Evolutionary conservation across 805 yeast species (phyloP).

Genomic region (Torulaspora quercuum): DNA sequence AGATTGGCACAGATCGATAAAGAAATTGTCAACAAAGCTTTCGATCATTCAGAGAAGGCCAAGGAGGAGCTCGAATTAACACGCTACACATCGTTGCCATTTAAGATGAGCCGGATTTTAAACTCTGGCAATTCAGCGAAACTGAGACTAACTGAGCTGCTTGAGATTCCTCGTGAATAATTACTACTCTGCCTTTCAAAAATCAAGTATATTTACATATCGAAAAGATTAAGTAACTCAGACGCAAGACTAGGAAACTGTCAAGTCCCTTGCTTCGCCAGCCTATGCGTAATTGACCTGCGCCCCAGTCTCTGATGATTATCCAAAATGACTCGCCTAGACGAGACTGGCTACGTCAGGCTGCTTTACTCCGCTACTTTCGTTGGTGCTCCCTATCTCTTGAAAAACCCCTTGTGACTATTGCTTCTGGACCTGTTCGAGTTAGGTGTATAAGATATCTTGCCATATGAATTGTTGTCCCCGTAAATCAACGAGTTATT

Average conservation of each 20-base stretch:
- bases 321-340: no score
- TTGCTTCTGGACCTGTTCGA: slow-evolving; percentile 40
- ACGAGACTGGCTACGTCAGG: no score
- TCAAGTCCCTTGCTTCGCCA: no score
- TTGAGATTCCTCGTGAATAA: slow-evolving; percentile 3
- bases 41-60: slow-evolving; percentile 26
- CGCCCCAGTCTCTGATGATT: no score
- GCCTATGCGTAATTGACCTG: no score
- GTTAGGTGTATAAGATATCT: slow-evolving; percentile 41
- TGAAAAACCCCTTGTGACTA: slow-evolving; percentile 38
- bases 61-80: slow-evolving; percentile 15
- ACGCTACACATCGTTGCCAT: slow-evolving; percentile 9
- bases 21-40: slow-evolving; percentile 46
- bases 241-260: no score
- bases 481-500: slow-evolving; percentile 50
- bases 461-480: slow-evolving; percentile 42
- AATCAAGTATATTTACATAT: slow-evolving; percentile 2
- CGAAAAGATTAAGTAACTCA: background rate
- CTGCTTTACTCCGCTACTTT: no score
- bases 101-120: slow-evolving; percentile 13
- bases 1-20: slow-evolving; percentile 61
- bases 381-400: slow-evolving; percentile 25
- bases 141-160: slow-evolving; percentile 8
- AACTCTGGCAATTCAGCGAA: background rate
- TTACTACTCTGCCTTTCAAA: background rate